Base-by-base conservation (phyloP, 2,329 filamentous ascomycete species). In the Whalleya microplaca region DNA sequence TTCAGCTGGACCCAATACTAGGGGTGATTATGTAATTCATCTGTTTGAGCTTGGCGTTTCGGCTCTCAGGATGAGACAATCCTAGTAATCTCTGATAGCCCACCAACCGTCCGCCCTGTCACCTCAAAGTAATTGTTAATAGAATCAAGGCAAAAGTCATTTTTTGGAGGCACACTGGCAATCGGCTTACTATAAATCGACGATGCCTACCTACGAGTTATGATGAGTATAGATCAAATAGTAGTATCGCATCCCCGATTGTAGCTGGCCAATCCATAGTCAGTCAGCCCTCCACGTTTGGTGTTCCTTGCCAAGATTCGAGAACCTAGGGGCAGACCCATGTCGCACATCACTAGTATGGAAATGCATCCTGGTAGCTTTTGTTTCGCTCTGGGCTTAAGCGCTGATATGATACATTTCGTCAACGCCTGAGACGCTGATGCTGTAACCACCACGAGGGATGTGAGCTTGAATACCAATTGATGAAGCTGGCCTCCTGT, bases 401-500 rank as follows among this genome's bases (percentile, higher is more conserved):
- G 64, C 62, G 61, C 60, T 46, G 43, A 47, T 51, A 61, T 66
- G 65, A 62, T 41, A 64, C 62, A 59, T 43, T 48, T 54, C 49
- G 51, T 56, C 48, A 29, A 21, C 9, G 55, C 51, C 59, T 69
- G 66, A 69, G 62, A 69, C 66, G 29, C 53, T 47, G 46, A 58
- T 65, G 57, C 53, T 59, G 56, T 63, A 62, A 55, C 56, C 59
- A 53, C 56, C 56, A 23, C 43, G 48, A 56, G 23, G 49, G 21
- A 29, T 29, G 32, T 59, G 49, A 43, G 41, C 49, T 29, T 51
- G 27, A 55, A 62, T 53, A 42, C 51, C 49, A 51, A 51, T 61
- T 50, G 51, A n/a, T 43, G 52, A 48, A 45, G 61, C 62, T 59
- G 56, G 61, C 53, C 42, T 32, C 55, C 48, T 46, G 41, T 46